Conservation (phyloP, 768 basidiomycete species). For the Imleria badia region DNA sequence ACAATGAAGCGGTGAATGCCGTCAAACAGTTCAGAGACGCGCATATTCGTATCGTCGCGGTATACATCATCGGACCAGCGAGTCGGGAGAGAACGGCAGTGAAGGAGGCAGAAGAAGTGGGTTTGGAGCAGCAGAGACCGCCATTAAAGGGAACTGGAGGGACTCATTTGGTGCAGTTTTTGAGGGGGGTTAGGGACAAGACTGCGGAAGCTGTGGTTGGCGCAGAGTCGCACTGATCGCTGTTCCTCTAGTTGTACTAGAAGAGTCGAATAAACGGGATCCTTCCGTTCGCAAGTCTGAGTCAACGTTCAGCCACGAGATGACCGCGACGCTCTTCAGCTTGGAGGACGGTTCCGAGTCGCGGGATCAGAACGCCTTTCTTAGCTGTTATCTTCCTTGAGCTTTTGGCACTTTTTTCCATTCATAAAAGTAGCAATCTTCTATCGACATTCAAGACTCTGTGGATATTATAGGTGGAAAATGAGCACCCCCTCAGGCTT, state of each 20-base stretch:
- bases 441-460: too few species aligned
- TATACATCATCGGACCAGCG: constrained; percentile 78
- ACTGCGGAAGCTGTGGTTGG: constrained; percentile 49
- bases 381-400: too few species aligned
- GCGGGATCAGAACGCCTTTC: too few species aligned
- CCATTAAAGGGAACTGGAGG: constrained; percentile 75
- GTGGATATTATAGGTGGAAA: too few species aligned
- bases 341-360: too few species aligned
- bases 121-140: constrained; percentile 21
- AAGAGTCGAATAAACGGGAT: background rate
- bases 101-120: constrained; percentile 5
- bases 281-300: too few species aligned
- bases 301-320: too few species aligned
- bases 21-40: constrained; percentile 74
- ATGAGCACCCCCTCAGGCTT: too few species aligned
- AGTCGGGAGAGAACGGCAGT: constrained; percentile 13
- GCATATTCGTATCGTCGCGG: constrained; percentile 71
- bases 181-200: constrained; percentile 69
- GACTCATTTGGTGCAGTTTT: constrained; percentile 71
- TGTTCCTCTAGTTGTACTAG: background rate
- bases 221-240: background rate
- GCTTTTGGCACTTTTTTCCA: too few species aligned
- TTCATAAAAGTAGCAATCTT: too few species aligned
- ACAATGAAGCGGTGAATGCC: constrained; percentile 61
- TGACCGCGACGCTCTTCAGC: too few species aligned